Evolutionary conservation across 495 filamentous ascomycete genomes (phyloP).

Genomic region (Trichoderma erinaceum): DNA sequence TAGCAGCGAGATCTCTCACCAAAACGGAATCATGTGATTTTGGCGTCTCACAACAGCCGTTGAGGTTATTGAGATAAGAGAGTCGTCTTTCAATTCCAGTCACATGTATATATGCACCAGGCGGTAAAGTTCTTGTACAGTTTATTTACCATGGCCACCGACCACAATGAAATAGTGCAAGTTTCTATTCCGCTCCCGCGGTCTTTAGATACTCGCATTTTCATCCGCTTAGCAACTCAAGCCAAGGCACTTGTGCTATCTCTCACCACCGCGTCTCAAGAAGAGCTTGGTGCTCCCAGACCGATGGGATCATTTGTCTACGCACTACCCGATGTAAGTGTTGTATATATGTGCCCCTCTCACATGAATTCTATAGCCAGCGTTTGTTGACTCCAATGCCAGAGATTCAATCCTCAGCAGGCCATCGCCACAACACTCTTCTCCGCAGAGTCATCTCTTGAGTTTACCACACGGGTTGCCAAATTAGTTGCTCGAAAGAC

Average conservation of each 20-base stretch:
- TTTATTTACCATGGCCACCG: background rate
- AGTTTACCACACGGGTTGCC: conserved; percentile 79
- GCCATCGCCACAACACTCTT: conserved; percentile 75
- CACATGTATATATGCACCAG: no score
- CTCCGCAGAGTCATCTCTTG: conserved; percentile 63
- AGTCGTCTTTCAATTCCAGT: background rate
- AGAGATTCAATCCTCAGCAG: conserved; percentile 52
- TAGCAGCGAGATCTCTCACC: conserved; percentile 3
- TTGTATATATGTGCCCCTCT: background rate
- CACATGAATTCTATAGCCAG: background rate
- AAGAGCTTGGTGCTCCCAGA: conserved; percentile 46
- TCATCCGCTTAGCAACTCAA: conserved; percentile 68
- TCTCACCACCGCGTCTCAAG: conserved; percentile 63
- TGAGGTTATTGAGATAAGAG: background rate
- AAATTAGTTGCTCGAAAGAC: conserved; percentile 71
- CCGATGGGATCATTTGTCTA: conserved; percentile 82
- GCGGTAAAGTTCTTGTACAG: no score
- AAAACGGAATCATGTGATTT: conserved; percentile 4
- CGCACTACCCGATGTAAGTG: conserved; percentile 77
- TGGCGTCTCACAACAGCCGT: background rate
- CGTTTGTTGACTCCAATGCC: conserved; percentile 8
- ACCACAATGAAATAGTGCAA: conserved; percentile 30
- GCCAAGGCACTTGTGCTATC: conserved; percentile 65
- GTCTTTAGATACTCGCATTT: conserved; percentile 68
- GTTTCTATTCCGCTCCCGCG: conserved; percentile 73